Evolutionary conservation across 768 basidiomycete species (phyloP).

Genomic region (Holtermanniella nyarrowii): DNA sequence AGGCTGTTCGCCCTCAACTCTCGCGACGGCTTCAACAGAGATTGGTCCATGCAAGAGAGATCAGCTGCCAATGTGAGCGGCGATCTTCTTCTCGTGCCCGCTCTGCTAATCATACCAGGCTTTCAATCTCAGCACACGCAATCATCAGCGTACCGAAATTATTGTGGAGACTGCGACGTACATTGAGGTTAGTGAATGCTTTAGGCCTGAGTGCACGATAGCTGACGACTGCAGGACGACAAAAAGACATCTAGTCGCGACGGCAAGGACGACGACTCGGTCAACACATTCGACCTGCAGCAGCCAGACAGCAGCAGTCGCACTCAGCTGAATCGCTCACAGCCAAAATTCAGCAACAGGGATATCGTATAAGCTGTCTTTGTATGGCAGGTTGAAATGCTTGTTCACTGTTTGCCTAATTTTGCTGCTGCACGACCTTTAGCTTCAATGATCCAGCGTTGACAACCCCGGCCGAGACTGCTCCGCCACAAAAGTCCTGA

Average conservation of each 20-base stretch:
- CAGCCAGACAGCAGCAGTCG: neutral
- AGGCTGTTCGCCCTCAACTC: neutral
- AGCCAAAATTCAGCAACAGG: too few species aligned
- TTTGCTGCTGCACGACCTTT: too few species aligned
- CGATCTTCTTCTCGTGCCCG: neutral
- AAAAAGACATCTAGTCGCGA: too few species aligned
- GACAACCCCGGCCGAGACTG: too few species aligned
- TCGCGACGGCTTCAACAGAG: neutral
- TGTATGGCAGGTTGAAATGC: too few species aligned
- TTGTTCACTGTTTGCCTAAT: too few species aligned
- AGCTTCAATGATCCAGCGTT: too few species aligned
- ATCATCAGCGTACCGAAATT: neutral
- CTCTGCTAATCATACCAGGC: neutral
- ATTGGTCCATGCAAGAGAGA: neutral
- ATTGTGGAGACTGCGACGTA: neutral
- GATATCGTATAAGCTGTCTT: too few species aligned
- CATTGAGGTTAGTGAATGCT: neutral
- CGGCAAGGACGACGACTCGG: neutral
- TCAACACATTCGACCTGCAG: neutral
- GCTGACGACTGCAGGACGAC: too few species aligned
- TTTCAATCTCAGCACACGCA: neutral
- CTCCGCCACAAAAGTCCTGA: too few species aligned
- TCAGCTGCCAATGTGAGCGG: neutral
- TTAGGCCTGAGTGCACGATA: too few species aligned
- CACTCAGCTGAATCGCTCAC: neutral